Evolutionary conservation across 805 yeast genomes (phyloP).

Genomic region (Starmerella lactis-condensi): DNA sequence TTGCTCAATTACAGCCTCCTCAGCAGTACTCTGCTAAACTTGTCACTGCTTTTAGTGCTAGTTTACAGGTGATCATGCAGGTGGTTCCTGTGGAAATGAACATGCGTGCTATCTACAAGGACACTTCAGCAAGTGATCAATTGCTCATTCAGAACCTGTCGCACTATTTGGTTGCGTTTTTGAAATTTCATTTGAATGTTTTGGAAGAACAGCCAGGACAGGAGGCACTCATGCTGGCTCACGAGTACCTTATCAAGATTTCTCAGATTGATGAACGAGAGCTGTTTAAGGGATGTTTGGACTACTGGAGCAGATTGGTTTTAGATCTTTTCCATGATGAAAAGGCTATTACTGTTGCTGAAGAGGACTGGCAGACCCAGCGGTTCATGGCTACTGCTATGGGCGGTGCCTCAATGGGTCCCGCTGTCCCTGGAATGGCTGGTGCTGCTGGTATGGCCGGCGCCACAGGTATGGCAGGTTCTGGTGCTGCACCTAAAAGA

Average conservation of each 20-base stretch:
- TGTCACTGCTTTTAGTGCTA: conserved; percentile 45
- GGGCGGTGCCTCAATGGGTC: conserved; percentile 20
- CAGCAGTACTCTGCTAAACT: conserved; percentile 35
- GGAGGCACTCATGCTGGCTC: conserved; percentile 50
- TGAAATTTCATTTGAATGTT: conserved; percentile 54
- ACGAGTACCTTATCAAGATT: conserved; percentile 62
- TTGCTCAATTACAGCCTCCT: conserved; percentile 47
- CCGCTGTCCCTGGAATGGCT: conserved; percentile 19
- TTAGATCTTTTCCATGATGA: conserved; percentile 67
- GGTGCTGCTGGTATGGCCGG: conserved; percentile 37
- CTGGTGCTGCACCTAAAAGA: conserved; percentile 1
- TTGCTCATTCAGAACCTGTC: conserved; percentile 90
- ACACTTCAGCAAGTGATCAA: conserved; percentile 69
- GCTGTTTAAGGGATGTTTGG: conserved; percentile 83
- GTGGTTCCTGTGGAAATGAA: conserved; percentile 61
- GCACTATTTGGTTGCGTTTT: conserved; percentile 71
- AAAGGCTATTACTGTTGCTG: conserved; percentile 55
- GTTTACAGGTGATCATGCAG: conserved; percentile 49
- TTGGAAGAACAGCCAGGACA: conserved; percentile 32
- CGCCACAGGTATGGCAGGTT: conserved; percentile 49
- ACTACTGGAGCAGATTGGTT: conserved; percentile 86
- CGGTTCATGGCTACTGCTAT: conserved; percentile 21
- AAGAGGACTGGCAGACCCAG: conserved; percentile 61
- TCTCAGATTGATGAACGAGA: conserved; percentile 91
- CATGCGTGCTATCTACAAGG: conserved; percentile 48